Evolutionary conservation across 495 filamentous ascomycete genomes (phyloP).

Genomic region (Daldinia bambusicola): DNA sequence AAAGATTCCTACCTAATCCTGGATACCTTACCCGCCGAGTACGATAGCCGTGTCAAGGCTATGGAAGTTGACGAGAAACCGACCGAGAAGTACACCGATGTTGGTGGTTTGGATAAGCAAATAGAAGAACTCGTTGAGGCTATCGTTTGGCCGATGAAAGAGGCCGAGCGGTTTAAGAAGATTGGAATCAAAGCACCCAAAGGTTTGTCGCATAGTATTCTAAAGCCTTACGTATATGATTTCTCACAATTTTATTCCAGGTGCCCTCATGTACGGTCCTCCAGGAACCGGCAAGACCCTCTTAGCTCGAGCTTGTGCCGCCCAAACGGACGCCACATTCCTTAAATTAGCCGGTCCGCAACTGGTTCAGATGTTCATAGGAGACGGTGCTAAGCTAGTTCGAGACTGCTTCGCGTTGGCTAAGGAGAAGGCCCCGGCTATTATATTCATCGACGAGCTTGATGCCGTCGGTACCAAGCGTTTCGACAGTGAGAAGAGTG

Average conservation of each 20-base stretch:
- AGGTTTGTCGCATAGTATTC: constrained; percentile 65
- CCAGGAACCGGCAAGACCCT: constrained; percentile 98
- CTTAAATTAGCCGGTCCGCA: constrained; percentile 98
- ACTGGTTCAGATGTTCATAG: constrained; percentile 99
- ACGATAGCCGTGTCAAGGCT: constrained; percentile 98
- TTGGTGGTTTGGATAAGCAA: constrained; percentile 97
- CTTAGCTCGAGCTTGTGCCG: constrained; percentile 94
- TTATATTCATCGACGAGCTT: constrained; percentile 99
- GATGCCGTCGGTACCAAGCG: constrained; percentile 98
- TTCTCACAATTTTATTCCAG: constrained; percentile 59
- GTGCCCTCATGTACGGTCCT: constrained; percentile 98
- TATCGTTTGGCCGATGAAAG: constrained; percentile 99
- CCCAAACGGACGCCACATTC: constrained; percentile 98
- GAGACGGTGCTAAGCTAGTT: constrained; percentile 97
- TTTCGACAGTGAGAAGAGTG: constrained; percentile 98
- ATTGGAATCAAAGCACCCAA: constrained; percentile 99
- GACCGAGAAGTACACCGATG: constrained; percentile 98
- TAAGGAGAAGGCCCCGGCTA: constrained; percentile 97
- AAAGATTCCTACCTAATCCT: constrained; percentile 99
- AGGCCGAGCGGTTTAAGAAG: constrained; percentile 98
- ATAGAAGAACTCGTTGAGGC: constrained; percentile 99
- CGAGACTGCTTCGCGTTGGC: constrained; percentile 97
- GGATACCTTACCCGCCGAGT: constrained; percentile 98
- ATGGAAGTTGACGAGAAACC: constrained; percentile 99
- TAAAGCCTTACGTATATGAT: neutral